These are phyloP conservation scores for Aspergillus pseudoglaucus DNA, from an alignment of 2,329 filamentous ascomycete genomes.

Conservation along the genomic window DNA sequence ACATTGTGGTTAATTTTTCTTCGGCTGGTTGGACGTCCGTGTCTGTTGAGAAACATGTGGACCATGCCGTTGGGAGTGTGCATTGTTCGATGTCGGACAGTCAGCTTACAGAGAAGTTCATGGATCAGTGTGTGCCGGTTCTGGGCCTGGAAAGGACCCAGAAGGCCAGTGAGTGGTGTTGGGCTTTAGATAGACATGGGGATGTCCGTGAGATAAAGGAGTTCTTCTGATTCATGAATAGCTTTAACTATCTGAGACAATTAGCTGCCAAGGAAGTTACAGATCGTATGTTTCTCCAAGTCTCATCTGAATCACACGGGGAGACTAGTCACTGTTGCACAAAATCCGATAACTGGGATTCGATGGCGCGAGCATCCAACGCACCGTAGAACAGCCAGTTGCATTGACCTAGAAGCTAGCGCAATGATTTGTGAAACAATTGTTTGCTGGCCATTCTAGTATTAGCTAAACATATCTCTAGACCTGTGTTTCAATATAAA, in stretches of 20 bases:
- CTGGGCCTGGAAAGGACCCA: slow-evolving; percentile 34
- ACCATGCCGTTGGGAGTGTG: slow-evolving; percentile 47
- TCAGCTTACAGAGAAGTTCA: slow-evolving; percentile 45
- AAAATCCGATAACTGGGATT: too few relatives aligned
- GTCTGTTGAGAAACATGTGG: slow-evolving; percentile 41
- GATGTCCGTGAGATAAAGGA: slow-evolving; percentile 24
- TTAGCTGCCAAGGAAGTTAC: too few relatives aligned
- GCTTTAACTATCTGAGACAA: too few relatives aligned
- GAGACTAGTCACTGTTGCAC: too few relatives aligned
- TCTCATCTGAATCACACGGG: too few relatives aligned
- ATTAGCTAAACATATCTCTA: slow-evolving; percentile 11
- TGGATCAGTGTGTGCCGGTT: slow-evolving; percentile 41
- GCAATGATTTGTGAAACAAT: slow-evolving; percentile 5
- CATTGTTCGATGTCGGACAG: slow-evolving; percentile 43
- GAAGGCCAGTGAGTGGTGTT: slow-evolving; percentile 27
- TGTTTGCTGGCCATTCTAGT: background rate
- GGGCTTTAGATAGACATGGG: slow-evolving; percentile 26
- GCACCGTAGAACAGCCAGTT: too few relatives aligned
- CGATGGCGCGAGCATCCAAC: too few relatives aligned
- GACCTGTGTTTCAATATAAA: slow-evolving; percentile 16
- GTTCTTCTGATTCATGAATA: slow-evolving; percentile 3
- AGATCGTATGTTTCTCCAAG: too few relatives aligned
- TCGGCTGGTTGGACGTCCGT: slow-evolving; percentile 22
- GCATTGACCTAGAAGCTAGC: background rate
- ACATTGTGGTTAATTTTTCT: slow-evolving; percentile 32